Evolutionary conservation across 345 rosid genomes (phyloP).

Genomic region (Salix caprea): DNA sequence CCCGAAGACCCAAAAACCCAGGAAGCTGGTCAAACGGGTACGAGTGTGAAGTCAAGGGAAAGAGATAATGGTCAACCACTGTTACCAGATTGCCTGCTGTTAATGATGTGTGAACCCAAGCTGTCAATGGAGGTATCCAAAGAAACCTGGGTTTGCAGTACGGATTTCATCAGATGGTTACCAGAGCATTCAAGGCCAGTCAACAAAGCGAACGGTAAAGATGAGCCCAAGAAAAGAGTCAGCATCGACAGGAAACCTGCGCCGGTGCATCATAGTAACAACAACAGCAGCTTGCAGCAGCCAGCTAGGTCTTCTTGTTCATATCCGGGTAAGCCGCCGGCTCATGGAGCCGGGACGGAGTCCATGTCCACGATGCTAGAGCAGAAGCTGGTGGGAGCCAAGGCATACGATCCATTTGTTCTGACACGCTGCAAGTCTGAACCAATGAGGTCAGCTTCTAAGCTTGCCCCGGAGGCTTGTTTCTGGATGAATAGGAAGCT

Average conservation of each 20-base stretch:
- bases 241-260: constrained; percentile 37
- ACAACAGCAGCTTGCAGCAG: constrained; percentile 4
- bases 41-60: constrained; percentile 35
- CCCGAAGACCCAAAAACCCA: constrained; percentile 13
- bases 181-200: constrained; percentile 37
- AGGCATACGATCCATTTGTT: constrained; percentile 57
- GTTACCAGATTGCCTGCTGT: constrained; percentile 75
- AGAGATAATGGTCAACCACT: constrained; percentile 24
- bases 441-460: constrained; percentile 63
- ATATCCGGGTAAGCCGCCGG: constrained; percentile 44
- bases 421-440: constrained; percentile 91
- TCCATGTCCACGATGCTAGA: constrained; percentile 45
- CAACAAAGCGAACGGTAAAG: constrained; percentile 29
- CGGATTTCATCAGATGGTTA: constrained; percentile 71
- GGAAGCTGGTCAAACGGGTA: constrained; percentile 36
- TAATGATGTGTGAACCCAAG: constrained; percentile 98
- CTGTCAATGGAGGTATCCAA: constrained; percentile 95
- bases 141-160: constrained; percentile 92
- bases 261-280: constrained; percentile 21
- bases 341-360: constrained; percentile 21
- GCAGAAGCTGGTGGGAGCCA: constrained; percentile 50
- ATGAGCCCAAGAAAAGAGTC: constrained; percentile 44
- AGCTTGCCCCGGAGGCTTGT: constrained; percentile 69
- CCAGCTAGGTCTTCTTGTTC: constrained; percentile 62
- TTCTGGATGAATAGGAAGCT: constrained; percentile 89